Conservation (phyloP, 2,329 filamentous ascomycete genomes). For the Beauveria bassiana region DNA sequence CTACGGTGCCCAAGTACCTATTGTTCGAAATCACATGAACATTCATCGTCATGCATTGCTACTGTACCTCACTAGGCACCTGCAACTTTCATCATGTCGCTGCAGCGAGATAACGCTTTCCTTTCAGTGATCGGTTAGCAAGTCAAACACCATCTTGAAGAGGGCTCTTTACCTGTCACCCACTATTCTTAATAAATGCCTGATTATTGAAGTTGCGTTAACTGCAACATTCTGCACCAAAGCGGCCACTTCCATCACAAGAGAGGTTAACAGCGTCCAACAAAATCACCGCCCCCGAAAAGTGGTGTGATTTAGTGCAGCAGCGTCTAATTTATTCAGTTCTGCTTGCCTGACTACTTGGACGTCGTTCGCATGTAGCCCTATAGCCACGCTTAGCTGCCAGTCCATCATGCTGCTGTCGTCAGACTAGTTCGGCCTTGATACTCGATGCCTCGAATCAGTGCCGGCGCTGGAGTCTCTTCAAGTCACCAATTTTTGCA, state of each 20-base stretch:
- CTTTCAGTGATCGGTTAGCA: too few relatives aligned
- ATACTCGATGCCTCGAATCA: background rate
- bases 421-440: background rate
- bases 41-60: too few relatives aligned
- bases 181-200: too few relatives aligned
- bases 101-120: too few relatives aligned
- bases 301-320: background rate
- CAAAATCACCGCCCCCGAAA: background rate
- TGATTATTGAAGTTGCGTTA: too few relatives aligned
- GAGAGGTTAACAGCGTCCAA: background rate
- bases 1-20: too few relatives aligned
- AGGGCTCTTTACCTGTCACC: too few relatives aligned
- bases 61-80: too few relatives aligned
- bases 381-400: background rate
- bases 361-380: background rate
- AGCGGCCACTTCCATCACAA: background rate
- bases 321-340: background rate
- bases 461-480: background rate
- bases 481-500: background rate
- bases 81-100: too few relatives aligned
- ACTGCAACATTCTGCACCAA: background rate
- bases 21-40: too few relatives aligned
- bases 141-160: too few relatives aligned
- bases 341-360: background rate
- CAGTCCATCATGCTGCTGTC: background rate